Evolutionary conservation across 2,329 filamentous ascomycete genomes (phyloP), one percentile per base, ranked within the genome.

Genomic region (Cadophora malorum): DNA sequence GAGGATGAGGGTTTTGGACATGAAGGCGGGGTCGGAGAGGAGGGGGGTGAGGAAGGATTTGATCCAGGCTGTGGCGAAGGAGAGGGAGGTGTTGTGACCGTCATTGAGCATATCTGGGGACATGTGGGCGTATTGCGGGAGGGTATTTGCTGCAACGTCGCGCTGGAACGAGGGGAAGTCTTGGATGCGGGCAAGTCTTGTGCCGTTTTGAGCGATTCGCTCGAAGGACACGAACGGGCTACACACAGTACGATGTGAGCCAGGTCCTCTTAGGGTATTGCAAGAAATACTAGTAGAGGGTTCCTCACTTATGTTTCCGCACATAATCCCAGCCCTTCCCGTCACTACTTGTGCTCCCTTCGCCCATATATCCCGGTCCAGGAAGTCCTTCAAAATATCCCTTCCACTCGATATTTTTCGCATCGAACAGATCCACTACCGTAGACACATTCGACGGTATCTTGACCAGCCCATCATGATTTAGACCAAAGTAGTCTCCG

Each of bases 71-170:
- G 84, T 82, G 2, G 85, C 83, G 58, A 79, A 81, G n/a, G 81
- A 81, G 10, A 88, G 80, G 3, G 81, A 82, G 2, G 83, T 83
- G 73, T 88, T 80, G 72, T 92, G 90, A 16, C 88, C 90, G 73
- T 91, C 88, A 70, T 87, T 86, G 58, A 87, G 83, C 86, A 89
- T 88, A 76, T 90, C 85, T 0, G 87, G 88, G 0, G 85, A 85
- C 77, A 89, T 84, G 77, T 88, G 87, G 49, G 85, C 83, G 79
- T 88, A 91, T 77, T 92, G 90, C 2, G 90, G 90, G 12, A 92
- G 81, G 9, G 79, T 78, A 69, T 87, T 79, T 53, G 81, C 81
- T 31, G 81, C 79, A 28, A 91, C 78, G 71, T 91, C 89, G 8
- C 81, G 78, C 49, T 86, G 79, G 78, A 92, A 91, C 66, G 84